Evolutionary conservation across 768 basidiomycete genomes (phyloP), one percentile per base, ranked within the genome.

Genomic region (Artomyces pyxidatus): DNA sequence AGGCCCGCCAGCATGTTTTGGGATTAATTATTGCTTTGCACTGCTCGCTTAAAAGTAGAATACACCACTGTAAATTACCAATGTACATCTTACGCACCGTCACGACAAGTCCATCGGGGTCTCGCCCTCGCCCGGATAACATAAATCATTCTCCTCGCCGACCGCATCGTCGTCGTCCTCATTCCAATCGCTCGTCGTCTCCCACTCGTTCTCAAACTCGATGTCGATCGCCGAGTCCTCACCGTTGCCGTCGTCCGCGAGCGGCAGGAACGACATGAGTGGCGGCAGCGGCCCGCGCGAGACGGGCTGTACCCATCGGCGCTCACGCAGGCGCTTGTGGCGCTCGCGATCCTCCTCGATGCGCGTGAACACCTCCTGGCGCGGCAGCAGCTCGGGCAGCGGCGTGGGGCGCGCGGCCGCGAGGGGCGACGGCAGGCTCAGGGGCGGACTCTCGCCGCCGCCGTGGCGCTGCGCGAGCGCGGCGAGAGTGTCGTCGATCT

Each of bases 321-420:
- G 79, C 63, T 95, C 92, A 40, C 91, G 80, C 2, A 95, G 72
- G 11, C 92, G 81, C 67, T 95, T 95, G 60, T 94, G 92, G 53
- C 93, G 78, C 59, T 94, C 92, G 2, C 91, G 74, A 63, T 94
- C 92, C 58, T 94, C 91, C 63, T 95, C 90, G 55, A 95, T 91
- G 11, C 90, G 83, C 50, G 85, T 82, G 60, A 89, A 76, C 25
- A 90, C 77, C 45, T 93, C 89, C n/a, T 69, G 66, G 8, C 77
- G 76, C 48, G 59, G 50, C 35, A 60, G 57, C n/a, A 45, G 47
- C 26, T 50, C 42, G 28, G 45, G 52, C 16, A 63, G 53, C 11
- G 62, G 44, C n/a, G 63, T 45, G n/a, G 65, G 41, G 27, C 55
- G 48, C 3, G 63, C 51, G 9, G 50, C 39, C 6, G 47, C 45